Percentiles rank a stretch among this genome's conserved stretches.
Evolutionary conservation across 2,329 filamentous ascomycete genomes (phyloP).

Genomic region (Microdochium trichocladiopsis): DNA sequence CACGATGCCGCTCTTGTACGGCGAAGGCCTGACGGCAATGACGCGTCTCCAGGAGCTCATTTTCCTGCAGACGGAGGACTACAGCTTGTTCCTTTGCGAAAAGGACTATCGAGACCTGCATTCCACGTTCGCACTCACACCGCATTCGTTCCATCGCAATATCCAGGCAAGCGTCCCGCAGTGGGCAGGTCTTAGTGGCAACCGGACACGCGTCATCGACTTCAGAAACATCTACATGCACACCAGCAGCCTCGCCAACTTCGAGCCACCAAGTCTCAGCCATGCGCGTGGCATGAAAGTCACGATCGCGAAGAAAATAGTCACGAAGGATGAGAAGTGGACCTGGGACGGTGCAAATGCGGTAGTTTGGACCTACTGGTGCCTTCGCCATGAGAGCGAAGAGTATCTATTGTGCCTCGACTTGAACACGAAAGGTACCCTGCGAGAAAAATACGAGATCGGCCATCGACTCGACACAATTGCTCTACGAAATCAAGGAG

Average conservation of each 20-base stretch:
- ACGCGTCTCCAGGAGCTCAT: conserved; percentile 18
- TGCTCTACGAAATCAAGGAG: background rate
- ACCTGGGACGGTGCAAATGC: background rate
- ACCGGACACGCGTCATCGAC: background rate
- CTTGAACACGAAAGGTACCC: background rate
- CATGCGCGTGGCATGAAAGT: background rate
- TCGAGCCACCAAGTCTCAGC: background rate
- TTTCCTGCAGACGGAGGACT: conserved; percentile 5
- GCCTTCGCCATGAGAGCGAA: background rate
- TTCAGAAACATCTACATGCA: background rate
- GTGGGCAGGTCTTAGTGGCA: background rate
- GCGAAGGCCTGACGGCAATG: conserved; percentile 19
- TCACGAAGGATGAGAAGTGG: background rate
- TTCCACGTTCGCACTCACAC: background rate
- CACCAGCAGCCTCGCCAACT: background rate
- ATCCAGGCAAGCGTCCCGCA: background rate
- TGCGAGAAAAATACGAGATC: background rate
- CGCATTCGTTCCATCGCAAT: background rate
- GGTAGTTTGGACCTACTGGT: background rate
- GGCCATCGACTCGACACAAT: background rate
- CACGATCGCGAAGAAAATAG: background rate
- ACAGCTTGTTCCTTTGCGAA: background rate
- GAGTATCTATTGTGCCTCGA: background rate
- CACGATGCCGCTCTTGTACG: conserved; percentile 21
- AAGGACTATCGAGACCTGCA: background rate